phyloP scores from a whole-genome alignment of 1,284 basidiomycete species.

The Leccinum solheimii region DNA sequence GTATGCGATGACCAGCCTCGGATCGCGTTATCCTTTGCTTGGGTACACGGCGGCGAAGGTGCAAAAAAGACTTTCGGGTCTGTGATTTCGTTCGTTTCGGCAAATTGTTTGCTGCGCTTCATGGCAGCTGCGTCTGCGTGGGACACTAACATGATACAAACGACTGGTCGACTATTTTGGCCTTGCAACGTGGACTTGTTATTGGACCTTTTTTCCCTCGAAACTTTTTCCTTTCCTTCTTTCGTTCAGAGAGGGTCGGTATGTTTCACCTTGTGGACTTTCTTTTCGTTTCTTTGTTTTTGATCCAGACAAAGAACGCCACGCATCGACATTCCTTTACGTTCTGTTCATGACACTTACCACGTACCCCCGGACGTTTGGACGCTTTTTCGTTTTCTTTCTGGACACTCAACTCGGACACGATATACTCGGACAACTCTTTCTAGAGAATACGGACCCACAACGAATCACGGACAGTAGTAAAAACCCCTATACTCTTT shows the following conservation, averaged over 20 bases:
- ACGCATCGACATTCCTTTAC: background rate
- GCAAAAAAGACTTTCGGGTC: slow-evolving; percentile 44
- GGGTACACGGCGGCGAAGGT: slow-evolving; percentile 49
- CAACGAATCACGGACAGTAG: background rate
- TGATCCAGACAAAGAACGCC: background rate
- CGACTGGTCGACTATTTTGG: background rate
- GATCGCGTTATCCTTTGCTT: slow-evolving; percentile 57
- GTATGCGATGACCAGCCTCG: slow-evolving; percentile 62
- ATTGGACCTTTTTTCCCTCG: slow-evolving; percentile 6
- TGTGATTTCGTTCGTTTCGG: slow-evolving; percentile 26
- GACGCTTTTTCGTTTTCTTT: background rate
- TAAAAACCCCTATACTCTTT: background rate
- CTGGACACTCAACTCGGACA: background rate
- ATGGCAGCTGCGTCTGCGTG: background rate
- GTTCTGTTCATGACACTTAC: background rate
- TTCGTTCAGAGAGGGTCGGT: background rate
- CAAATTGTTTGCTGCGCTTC: background rate
- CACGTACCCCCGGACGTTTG: background rate
- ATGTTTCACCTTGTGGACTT: background rate
- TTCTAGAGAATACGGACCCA: background rate
- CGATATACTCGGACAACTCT: background rate
- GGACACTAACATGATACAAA: background rate
- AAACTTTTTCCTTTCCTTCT: background rate
- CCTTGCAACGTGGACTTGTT: slow-evolving; percentile 15
- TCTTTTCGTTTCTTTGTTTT: background rate